A percentile compares a stretch with the other conserved stretches of the same genome.
phyloP scores from a whole-genome alignment of 2,329 filamentous ascomycete genomes.

The Aspergillus puulaauensis region DNA sequence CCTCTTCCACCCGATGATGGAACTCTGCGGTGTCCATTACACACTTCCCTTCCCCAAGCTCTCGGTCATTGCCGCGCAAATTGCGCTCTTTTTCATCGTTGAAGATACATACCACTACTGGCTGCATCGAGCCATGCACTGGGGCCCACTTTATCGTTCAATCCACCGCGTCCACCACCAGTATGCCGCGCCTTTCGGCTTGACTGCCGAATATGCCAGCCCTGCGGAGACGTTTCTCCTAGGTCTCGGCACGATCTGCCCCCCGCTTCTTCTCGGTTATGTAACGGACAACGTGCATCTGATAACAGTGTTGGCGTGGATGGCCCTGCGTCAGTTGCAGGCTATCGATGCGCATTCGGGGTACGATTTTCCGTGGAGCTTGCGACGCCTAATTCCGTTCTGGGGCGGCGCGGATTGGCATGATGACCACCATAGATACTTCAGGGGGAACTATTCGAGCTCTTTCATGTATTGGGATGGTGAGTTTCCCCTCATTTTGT shows the following conservation, averaged over 20 bases:
- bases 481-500: slow-evolving; percentile 10
- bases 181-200: slow-evolving; percentile 91
- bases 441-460: slow-evolving; percentile 94
- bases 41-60: slow-evolving; percentile 80
- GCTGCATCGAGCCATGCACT: slow-evolving; percentile 87
- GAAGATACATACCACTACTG: slow-evolving; percentile 99
- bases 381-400: slow-evolving; percentile 83
- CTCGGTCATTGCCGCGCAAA: slow-evolving; percentile 81
- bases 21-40: slow-evolving; percentile 82
- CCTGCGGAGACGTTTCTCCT: slow-evolving; percentile 94
- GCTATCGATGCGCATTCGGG: slow-evolving; percentile 95
- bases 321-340: slow-evolving; percentile 84
- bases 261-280: slow-evolving; percentile 75
- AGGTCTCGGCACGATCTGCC: slow-evolving; percentile 77
- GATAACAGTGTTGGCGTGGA: slow-evolving; percentile 95
- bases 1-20: slow-evolving; percentile 92
- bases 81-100: slow-evolving; percentile 85
- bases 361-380: slow-evolving; percentile 95
- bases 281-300: slow-evolving; percentile 85
- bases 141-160: slow-evolving; percentile 86
- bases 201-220: slow-evolving; percentile 93
- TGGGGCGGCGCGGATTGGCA: slow-evolving; percentile 96
- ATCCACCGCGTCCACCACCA: slow-evolving; percentile 99
- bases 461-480: slow-evolving; percentile 96
- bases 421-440: slow-evolving; percentile 93